phyloP scores from a whole-genome alignment of 495 filamentous ascomycete genomes.

The Penicillium dipodomyicola region DNA sequence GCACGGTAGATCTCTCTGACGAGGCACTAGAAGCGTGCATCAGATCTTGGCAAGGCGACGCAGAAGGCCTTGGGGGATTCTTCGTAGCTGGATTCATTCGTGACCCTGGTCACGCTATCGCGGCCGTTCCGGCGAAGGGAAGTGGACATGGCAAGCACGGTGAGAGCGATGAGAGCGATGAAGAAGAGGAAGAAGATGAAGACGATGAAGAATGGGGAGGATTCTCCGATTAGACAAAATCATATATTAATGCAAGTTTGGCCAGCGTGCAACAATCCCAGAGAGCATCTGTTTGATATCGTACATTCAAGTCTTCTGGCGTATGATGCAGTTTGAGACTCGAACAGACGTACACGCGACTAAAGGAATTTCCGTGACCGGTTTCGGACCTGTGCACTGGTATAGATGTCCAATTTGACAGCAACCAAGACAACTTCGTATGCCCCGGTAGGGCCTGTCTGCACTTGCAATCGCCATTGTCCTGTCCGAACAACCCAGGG shows the following conservation, averaged over 20 bases:
- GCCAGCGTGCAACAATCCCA: background rate
- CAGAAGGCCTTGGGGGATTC: slow-evolving; percentile 72
- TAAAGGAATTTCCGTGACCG: slow-evolving; percentile 61
- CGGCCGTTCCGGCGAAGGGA: slow-evolving; percentile 7
- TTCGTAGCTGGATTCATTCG: slow-evolving; percentile 68
- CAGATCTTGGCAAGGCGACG: slow-evolving; percentile 74
- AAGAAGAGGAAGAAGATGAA: slow-evolving; percentile 27
- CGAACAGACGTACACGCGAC: background rate
- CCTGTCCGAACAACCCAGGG: slow-evolving; percentile 71
- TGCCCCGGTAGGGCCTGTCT: slow-evolving; percentile 40
- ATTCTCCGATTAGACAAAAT: slow-evolving; percentile 42
- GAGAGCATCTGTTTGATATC: slow-evolving; percentile 11
- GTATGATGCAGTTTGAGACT: background rate
- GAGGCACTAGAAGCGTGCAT: slow-evolving; percentile 72
- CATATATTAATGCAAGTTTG: slow-evolving; percentile 4
- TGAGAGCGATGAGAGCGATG: slow-evolving; percentile 29
- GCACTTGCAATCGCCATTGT: slow-evolving; percentile 78
- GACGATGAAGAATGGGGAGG: slow-evolving; percentile 46
- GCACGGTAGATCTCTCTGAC: slow-evolving; percentile 38
- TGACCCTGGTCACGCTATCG: slow-evolving; percentile 26
- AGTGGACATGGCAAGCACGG: slow-evolving; percentile 14
- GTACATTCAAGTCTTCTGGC: background rate
- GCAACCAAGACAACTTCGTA: slow-evolving; percentile 63
- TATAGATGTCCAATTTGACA: slow-evolving; percentile 78
- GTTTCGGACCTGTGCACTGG: slow-evolving; percentile 67